A percentile compares a stretch with the other conserved stretches of the same genome.
These are phyloP conservation scores for Aulographum hederae DNA, from an alignment of 2,329 filamentous ascomycete species.

Conservation along the genomic window DNA sequence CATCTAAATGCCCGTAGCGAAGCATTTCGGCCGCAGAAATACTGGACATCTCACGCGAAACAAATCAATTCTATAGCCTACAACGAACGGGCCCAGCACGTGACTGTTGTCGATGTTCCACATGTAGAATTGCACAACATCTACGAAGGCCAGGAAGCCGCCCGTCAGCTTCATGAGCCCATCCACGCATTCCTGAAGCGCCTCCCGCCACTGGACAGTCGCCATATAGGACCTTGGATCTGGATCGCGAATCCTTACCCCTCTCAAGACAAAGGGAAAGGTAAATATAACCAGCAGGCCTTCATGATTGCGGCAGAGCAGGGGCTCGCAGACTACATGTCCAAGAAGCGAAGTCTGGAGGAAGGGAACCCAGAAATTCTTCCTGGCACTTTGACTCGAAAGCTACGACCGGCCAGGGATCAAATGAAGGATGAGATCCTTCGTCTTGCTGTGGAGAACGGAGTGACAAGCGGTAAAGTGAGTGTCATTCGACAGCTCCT, in stretches of 20 bases:
- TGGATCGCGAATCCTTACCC: slow-evolving; percentile 48
- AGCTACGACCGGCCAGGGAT: slow-evolving; percentile 23
- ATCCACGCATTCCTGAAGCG: slow-evolving; percentile 47
- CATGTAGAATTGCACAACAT: slow-evolving; percentile 33
- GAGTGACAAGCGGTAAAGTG: slow-evolving; percentile 43
- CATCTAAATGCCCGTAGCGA: slow-evolving; percentile 6
- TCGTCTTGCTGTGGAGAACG: slow-evolving; percentile 37
- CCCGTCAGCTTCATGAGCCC: slow-evolving; percentile 46
- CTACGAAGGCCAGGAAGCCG: slow-evolving; percentile 32
- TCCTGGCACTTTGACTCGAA: slow-evolving; percentile 17
- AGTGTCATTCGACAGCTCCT: too few relatives aligned
- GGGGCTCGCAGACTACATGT: slow-evolving; percentile 31
- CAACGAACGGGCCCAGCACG: slow-evolving; percentile 4
- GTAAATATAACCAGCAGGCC: slow-evolving; percentile 22
- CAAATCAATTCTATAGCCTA: slow-evolving; percentile 10
- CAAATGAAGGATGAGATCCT: slow-evolving; percentile 36
- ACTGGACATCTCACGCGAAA: slow-evolving; percentile 9
- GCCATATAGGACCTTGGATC: slow-evolving; percentile 43
- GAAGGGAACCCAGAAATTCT: slow-evolving; percentile 31
- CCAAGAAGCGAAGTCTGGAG: slow-evolving; percentile 29
- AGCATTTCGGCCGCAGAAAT: slow-evolving; percentile 7
- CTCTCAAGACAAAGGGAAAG: slow-evolving; percentile 9
- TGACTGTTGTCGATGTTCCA: neutral
- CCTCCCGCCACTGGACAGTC: slow-evolving; percentile 43
- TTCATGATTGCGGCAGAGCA: slow-evolving; percentile 36